Evolutionary conservation across 768 basidiomycete species (phyloP).

Genomic region (Agaricus subrufescens): DNA sequence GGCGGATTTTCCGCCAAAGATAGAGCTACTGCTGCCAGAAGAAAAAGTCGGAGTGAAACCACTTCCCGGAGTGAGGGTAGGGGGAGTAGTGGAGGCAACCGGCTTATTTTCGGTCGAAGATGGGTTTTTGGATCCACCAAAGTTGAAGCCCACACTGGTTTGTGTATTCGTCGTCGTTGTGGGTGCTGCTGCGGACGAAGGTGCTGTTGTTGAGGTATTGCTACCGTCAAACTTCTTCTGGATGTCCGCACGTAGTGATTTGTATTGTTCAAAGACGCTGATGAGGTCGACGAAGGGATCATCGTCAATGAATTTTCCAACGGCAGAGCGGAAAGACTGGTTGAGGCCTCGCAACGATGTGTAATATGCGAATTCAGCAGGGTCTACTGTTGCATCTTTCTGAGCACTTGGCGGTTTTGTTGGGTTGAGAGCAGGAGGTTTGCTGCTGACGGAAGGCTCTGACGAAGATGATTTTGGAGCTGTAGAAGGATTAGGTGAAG

Average conservation of each 20-base stretch:
- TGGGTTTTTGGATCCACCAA: slow-evolving; percentile 11
- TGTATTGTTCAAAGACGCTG: slow-evolving; percentile 55
- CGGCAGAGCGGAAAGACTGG: slow-evolving; percentile 52
- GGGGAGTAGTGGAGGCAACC: slow-evolving; percentile 3
- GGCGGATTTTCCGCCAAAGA: slow-evolving; percentile 1
- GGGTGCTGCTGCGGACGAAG: slow-evolving; percentile 7
- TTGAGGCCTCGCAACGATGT: slow-evolving; percentile 73
- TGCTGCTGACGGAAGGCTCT: neutral
- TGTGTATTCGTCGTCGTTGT: slow-evolving; percentile 23
- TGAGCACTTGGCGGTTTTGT: slow-evolving; percentile 5
- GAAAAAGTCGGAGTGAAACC: slow-evolving; percentile 7
- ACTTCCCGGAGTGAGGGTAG: neutral
- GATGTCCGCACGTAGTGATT: slow-evolving; percentile 44
- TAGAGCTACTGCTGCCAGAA: slow-evolving; percentile 4
- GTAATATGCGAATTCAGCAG: slow-evolving; percentile 51
- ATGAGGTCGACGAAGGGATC: slow-evolving; percentile 70
- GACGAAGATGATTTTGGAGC: neutral
- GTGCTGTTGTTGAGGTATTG: slow-evolving; percentile 8
- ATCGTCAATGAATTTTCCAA: slow-evolving; percentile 53
- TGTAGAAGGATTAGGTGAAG: neutral
- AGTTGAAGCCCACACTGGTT: slow-evolving; percentile 1
- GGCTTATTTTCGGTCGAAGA: slow-evolving; percentile 6
- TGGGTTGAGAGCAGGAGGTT: slow-evolving; percentile 1
- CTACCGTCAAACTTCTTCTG: slow-evolving; percentile 49
- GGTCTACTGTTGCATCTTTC: slow-evolving; percentile 21